A percentile compares a stretch with the other conserved stretches of the same genome.
Conservation (phyloP, 768 basidiomycete genomes). For the Butyriboletus loyo region DNA sequence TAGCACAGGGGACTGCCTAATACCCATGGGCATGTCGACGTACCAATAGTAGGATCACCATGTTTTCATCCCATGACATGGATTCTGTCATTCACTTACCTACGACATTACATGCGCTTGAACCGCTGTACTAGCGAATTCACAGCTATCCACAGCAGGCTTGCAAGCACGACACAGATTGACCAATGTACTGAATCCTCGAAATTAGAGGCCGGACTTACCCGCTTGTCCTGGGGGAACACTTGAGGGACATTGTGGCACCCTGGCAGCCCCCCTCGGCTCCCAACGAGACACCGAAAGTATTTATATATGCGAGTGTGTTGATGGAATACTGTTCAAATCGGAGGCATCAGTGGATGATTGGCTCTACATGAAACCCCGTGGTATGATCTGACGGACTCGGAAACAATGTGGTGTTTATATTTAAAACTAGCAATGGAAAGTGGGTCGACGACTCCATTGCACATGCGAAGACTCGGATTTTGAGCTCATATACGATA, state of each 20-base stretch:
- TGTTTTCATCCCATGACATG: slow-evolving; percentile 1
- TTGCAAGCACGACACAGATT: neutral
- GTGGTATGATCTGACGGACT: slow-evolving; percentile 11
- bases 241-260: neutral
- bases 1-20: slow-evolving; percentile 8
- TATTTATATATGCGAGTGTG: slow-evolving; percentile 14
- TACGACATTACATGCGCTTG: neutral
- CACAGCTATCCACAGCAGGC: neutral
- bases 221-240: neutral
- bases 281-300: neutral
- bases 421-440: neutral
- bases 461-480: neutral
- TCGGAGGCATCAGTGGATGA: slow-evolving; percentile 20
- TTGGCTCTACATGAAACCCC: neutral
- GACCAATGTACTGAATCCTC: neutral
- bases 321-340: neutral
- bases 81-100: slow-evolving; percentile 5
- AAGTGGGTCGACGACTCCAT: slow-evolving; percentile 16
- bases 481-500: neutral
- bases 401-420: neutral
- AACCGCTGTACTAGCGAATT: neutral
- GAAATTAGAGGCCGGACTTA: neutral
- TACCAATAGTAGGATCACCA: slow-evolving; percentile 16
- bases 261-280: neutral
- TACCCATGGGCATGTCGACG: slow-evolving; percentile 10